phyloP scores from a whole-genome alignment of 371 early-diverging fungal species.

The Dentiscutata heterogama region DNA sequence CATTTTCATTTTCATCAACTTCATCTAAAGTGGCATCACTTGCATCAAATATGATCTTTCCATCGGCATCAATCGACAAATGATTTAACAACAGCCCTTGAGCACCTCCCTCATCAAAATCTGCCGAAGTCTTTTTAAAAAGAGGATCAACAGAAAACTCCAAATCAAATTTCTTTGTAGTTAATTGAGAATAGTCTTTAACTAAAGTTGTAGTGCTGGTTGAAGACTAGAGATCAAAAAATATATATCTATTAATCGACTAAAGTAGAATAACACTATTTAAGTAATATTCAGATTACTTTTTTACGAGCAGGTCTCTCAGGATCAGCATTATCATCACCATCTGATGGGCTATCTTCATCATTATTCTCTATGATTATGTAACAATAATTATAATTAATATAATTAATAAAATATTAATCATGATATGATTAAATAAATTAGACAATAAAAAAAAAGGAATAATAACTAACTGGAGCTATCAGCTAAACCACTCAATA shows the following conservation, averaged over 20 bases:
- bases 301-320: conserved; percentile 32
- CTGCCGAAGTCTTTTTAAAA: conserved; percentile 97
- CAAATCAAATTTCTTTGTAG: conserved; percentile 89
- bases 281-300: not conserved
- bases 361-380: conserved; percentile 6
- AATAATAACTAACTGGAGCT: conserved; percentile 62
- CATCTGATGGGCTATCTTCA: conserved; percentile 52
- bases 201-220: conserved; percentile 77
- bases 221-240: not conserved
- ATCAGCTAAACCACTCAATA: conserved; percentile 89
- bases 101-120: conserved; percentile 99
- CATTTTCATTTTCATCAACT: conserved; percentile 51
- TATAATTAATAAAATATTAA: no score
- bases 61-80: conserved; percentile 78
- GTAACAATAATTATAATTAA: not conserved
- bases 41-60: conserved; percentile 96
- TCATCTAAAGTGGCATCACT: conserved; percentile 75
- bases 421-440: not conserved
- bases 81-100: conserved; percentile 92
- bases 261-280: conserved; percentile 2
- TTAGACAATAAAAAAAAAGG: not conserved
- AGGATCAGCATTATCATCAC: conserved; percentile 61
- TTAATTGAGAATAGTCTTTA: conserved; percentile 81
- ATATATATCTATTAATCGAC: not conserved
- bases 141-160: conserved; percentile 97